Conservation (phyloP, 768 basidiomycete genomes). For the Hortiboletus flavorubellus region DNA sequence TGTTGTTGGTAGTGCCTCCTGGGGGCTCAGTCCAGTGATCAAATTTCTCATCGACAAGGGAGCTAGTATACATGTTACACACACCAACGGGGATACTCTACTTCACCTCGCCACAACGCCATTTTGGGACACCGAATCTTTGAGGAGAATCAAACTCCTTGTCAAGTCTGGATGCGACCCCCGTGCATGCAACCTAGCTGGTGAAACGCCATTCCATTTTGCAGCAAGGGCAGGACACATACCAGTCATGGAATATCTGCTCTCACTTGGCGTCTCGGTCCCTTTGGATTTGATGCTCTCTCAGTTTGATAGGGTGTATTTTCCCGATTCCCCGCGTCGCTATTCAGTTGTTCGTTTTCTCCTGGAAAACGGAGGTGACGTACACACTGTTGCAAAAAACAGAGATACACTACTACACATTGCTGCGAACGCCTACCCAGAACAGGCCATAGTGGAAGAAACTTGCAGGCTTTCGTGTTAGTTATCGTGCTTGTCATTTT, state of each 20-base stretch:
- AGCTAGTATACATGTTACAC: not conserved
- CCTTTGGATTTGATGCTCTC: not conserved
- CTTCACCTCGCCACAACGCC: not conserved
- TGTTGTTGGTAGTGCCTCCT: not conserved
- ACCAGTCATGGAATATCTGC: not conserved
- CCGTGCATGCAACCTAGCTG: not conserved
- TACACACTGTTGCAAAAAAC: not conserved
- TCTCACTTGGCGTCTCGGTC: not conserved
- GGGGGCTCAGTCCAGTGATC: not conserved
- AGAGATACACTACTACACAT: not conserved
- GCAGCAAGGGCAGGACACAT: not conserved
- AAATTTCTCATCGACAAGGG: not conserved
- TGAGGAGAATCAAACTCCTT: not conserved
- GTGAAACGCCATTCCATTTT: not conserved
- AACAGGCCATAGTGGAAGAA: too few species aligned
- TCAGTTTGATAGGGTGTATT: not conserved
- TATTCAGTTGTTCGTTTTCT: not conserved
- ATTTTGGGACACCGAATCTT: not conserved
- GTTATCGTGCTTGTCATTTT: too few species aligned
- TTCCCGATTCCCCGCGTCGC: too few species aligned
- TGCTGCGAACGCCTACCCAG: not conserved
- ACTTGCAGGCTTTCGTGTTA: too few species aligned
- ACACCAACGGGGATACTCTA: not conserved
- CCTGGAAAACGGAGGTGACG: not conserved
- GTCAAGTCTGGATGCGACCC: not conserved